phyloP scores from a whole-genome alignment of 2,329 filamentous ascomycete genomes.

The Xylaria sp. region DNA sequence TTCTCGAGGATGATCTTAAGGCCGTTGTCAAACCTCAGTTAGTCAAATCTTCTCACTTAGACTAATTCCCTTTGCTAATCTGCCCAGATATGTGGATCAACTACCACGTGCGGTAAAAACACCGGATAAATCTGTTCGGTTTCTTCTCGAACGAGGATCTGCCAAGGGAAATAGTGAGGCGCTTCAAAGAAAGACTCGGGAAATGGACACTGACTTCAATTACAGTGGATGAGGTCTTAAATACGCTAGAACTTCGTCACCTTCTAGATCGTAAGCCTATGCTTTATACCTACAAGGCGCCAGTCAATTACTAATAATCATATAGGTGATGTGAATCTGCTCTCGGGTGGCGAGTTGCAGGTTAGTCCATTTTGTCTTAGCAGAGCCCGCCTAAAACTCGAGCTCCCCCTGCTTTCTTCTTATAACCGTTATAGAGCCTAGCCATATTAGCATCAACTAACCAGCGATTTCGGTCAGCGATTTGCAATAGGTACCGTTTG shows the following conservation, averaged over 20 bases:
- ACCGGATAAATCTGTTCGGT: conserved; percentile 80
- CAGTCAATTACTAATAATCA: conserved; percentile 13
- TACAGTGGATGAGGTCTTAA: conserved; percentile 76
- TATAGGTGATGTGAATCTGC: conserved; percentile 75
- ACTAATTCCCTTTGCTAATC: conserved; percentile 15
- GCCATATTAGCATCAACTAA: conserved; percentile 2
- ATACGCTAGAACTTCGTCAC: conserved; percentile 86
- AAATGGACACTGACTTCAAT: conserved; percentile 14
- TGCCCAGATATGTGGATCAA: conserved; percentile 83
- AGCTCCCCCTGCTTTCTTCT: not conserved
- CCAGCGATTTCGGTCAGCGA: conserved; percentile 63
- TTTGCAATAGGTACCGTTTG: conserved; percentile 97
- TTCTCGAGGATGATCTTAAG: conserved; percentile 96
- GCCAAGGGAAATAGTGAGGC: conserved; percentile 73
- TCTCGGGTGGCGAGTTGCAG: conserved; percentile 95
- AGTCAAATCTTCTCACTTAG: conserved; percentile 2
- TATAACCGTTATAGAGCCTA: not conserved
- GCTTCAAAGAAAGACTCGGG: not conserved
- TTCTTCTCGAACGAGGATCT: conserved; percentile 79
- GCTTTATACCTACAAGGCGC: not conserved
- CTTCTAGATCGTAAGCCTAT: conserved; percentile 79
- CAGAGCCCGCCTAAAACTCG: not conserved
- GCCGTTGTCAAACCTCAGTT: conserved; percentile 95
- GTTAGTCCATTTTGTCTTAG: conserved; percentile 12
- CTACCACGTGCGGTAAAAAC: conserved; percentile 92